phyloP scores from a whole-genome alignment of 73 alveolate species.

The Loxodes magnus region DNA sequence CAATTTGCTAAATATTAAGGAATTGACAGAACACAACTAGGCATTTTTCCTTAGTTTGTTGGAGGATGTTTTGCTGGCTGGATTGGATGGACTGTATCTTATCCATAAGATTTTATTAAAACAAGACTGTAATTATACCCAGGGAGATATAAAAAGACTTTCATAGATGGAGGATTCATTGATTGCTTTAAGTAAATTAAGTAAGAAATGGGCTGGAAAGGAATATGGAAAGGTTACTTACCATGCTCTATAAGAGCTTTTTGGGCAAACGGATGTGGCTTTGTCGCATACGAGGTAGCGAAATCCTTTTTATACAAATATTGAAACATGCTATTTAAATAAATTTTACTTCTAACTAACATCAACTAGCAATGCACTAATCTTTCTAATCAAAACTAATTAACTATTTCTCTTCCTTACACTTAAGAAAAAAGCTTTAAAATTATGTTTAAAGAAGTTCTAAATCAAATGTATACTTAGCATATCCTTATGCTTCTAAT shows the following conservation, averaged over 20 bases:
- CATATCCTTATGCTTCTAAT: too few relatives aligned
- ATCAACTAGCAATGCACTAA: too few relatives aligned
- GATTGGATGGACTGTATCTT: conserved; percentile 21
- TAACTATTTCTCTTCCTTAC: too few relatives aligned
- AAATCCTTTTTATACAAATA: too few relatives aligned
- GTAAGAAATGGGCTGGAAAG: conserved; percentile 19
- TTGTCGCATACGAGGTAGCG: conserved; percentile 22
- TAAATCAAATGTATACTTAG: too few relatives aligned
- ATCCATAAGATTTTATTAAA: conserved; percentile 29
- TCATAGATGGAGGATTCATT: conserved; percentile 30
- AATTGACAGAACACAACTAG: neutral
- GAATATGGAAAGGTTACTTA: conserved; percentile 32
- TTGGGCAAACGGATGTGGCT: conserved; percentile 8
- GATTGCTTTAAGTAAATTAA: conserved; percentile 5
- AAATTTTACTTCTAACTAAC: too few relatives aligned
- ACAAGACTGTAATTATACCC: conserved; percentile 21
- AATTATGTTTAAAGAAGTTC: too few relatives aligned
- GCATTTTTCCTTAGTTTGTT: neutral
- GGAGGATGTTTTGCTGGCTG: conserved; percentile 22
- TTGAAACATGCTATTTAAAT: too few relatives aligned
- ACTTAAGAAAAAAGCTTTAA: too few relatives aligned
- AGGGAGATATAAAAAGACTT: neutral
- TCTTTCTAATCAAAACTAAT: too few relatives aligned
- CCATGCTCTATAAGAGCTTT: conserved; percentile 27
- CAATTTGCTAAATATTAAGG: neutral